Base-by-base conservation (phyloP, 345 rosid genomes). In the Sisymbrium irio region DNA sequence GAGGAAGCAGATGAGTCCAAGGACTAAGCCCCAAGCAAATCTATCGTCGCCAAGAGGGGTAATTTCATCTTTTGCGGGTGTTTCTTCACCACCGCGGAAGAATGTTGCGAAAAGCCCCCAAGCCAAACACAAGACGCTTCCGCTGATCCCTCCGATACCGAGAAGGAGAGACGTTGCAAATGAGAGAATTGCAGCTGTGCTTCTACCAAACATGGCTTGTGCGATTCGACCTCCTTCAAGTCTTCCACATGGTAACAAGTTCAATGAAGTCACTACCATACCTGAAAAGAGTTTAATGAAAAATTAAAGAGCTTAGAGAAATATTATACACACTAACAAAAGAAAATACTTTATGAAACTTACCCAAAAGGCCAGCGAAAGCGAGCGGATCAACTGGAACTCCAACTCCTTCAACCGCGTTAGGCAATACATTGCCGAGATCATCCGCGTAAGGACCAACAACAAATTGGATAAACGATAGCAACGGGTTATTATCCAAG, bases 221-320 rank as follows among this genome's bases (percentile, higher is more conserved):
- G 97, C 91, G 0, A 91, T 89, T n/a, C 97, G 87, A 3, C 98
- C 98, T 39, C 98, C 98, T 84, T 91, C 96, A 0, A 94, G 98
- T 60, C 95, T 87, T 53, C 98, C 97, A 17, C 98, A 94, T 0
- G 98, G 98, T 74, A 94, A 81, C 39, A 94, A 74, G 85, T 94
- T 94, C 77, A 91, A 76, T 35, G 98, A 93, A 46, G 97, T 89
- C 42, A 91, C 97, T 72, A 91, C 97, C 98, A 89, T 94, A 68
- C 97, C 97, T 93, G 87, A 69, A 76, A 19, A 49, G 4, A 41
- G 39, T 50, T 50, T 22, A 50, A 2, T 50, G 18, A 0, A n/a
- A n/a, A n/a, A 50, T 11, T 47, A 63, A 32, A 56, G 32, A 50
- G 15, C 37, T 70, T 51, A 56, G 40, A 4, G 57, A 7, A 14